Conservation (phyloP, 805 yeast genomes). For the Yarrowia sp. region DNA sequence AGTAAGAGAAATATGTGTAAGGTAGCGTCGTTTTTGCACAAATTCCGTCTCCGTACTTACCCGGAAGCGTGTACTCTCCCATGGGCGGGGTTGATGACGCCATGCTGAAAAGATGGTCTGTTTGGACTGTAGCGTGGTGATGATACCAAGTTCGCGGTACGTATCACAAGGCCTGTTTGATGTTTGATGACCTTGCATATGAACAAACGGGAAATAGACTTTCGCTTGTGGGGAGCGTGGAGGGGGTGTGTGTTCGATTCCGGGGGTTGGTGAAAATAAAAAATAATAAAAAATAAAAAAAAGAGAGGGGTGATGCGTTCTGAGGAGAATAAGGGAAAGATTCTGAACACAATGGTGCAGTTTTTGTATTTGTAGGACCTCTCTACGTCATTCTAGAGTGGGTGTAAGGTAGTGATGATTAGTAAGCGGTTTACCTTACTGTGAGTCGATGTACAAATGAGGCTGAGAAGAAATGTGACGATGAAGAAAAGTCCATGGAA, state of each 20-base stretch:
- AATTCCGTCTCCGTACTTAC: too few species aligned
- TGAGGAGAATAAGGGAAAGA: too few species aligned
- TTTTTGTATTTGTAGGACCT: too few species aligned
- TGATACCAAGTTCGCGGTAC: not conserved
- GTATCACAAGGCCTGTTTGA: slow-evolving; percentile 7
- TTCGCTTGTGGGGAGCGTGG: slow-evolving; percentile 2
- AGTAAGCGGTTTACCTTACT: too few species aligned
- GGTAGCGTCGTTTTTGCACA: not conserved
- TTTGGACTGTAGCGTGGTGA: not conserved
- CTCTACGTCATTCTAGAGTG: too few species aligned
- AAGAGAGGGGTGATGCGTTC: too few species aligned
- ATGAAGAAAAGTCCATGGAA: too few species aligned
- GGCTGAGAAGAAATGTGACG: too few species aligned
- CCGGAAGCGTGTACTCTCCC: slow-evolving; percentile 51
- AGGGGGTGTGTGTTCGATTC: slow-evolving; percentile 16
- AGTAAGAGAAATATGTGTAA: not conserved
- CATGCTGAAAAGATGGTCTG: slow-evolving; percentile 27
- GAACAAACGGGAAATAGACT: not conserved
- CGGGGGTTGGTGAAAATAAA: not conserved
- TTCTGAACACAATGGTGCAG: too few species aligned
- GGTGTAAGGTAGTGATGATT: too few species aligned
- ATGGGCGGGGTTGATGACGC: slow-evolving; percentile 41
- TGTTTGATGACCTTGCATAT: slow-evolving; percentile 7
- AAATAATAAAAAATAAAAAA: too few species aligned
- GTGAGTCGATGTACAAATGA: too few species aligned